A percentile compares a stretch with the other conserved stretches of the same genome.
These are phyloP conservation scores for Cytospora chrysosperma DNA, from an alignment of 2,329 filamentous ascomycete genomes.

Conservation along the genomic window DNA sequence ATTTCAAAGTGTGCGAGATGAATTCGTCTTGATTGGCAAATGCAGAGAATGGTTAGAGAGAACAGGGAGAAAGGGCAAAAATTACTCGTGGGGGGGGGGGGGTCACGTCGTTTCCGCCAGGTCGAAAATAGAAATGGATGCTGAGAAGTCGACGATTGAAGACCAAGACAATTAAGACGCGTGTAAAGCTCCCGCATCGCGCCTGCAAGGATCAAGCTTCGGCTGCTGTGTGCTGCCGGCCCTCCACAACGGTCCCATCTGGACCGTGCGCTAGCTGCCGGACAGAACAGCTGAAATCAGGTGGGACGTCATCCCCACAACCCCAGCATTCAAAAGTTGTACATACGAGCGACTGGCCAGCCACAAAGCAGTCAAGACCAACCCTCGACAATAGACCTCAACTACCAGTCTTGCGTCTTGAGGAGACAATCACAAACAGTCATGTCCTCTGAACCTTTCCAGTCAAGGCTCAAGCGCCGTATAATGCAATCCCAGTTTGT, in stretches of 20 bases:
- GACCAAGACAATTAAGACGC: not conserved
- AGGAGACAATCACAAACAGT: not conserved
- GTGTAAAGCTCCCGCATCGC: not conserved
- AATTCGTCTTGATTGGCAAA: too few species aligned
- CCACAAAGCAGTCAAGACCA: not conserved
- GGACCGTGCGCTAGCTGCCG: not conserved
- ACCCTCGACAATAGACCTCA: not conserved
- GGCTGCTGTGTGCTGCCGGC: not conserved
- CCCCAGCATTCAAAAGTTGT: not conserved
- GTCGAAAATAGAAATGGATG: too few species aligned
- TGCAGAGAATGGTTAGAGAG: too few species aligned
- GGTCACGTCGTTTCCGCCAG: too few species aligned
- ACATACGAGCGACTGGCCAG: not conserved
- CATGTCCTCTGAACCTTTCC: slow-evolving; percentile 20
- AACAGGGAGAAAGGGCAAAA: not conserved
- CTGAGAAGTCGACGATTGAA: too few species aligned
- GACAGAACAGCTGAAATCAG: not conserved
- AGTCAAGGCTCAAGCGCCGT: slow-evolving; percentile 14
- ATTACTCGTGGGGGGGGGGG: too few species aligned
- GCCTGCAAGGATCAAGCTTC: slow-evolving; percentile 14
- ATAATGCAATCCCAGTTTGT: slow-evolving; percentile 25
- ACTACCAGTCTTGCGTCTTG: not conserved
- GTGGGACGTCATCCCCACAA: slow-evolving; percentile 11
- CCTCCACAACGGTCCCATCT: not conserved
- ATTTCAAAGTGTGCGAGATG: too few species aligned